Evolutionary conservation across 164 flowering plant genomes (phyloP).

Genomic region (Nelumbo lutea): DNA sequence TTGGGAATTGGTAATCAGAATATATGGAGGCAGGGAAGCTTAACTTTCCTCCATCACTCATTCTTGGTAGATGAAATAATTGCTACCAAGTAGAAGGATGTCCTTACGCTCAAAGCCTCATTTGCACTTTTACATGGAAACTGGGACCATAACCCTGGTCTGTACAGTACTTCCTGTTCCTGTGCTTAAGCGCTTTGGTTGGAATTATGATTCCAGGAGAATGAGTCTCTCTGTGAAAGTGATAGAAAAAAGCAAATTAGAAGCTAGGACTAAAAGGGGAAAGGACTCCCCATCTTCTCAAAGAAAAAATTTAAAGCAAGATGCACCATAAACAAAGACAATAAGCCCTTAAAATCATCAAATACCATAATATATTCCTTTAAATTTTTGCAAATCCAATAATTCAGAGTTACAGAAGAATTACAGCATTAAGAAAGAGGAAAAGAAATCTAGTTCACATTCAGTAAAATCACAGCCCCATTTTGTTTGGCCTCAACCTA

Average conservation of each 20-base stretch:
- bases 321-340: background rate
- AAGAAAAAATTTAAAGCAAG: background rate
- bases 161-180: background rate
- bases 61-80: background rate
- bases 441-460: no score
- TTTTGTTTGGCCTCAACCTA: background rate
- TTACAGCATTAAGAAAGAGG: no score
- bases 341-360: background rate
- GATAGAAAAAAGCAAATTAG: background rate
- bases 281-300: background rate
- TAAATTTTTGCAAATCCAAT: background rate
- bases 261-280: background rate
- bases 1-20: background rate
- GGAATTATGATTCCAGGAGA: background rate
- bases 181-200: background rate
- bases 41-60: background rate
- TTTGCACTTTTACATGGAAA: background rate
- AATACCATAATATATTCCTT: background rate
- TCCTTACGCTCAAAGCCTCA: background rate
- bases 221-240: background rate
- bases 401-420: background rate
- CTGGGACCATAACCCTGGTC: background rate
- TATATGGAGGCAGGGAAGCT: background rate
- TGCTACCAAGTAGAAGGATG: background rate
- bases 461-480: no score